A percentile compares a stretch with the other conserved stretches of the same genome.
Evolutionary conservation across 345 rosid genomes (phyloP).

Genomic region (Anastatica hierochuntica): DNA sequence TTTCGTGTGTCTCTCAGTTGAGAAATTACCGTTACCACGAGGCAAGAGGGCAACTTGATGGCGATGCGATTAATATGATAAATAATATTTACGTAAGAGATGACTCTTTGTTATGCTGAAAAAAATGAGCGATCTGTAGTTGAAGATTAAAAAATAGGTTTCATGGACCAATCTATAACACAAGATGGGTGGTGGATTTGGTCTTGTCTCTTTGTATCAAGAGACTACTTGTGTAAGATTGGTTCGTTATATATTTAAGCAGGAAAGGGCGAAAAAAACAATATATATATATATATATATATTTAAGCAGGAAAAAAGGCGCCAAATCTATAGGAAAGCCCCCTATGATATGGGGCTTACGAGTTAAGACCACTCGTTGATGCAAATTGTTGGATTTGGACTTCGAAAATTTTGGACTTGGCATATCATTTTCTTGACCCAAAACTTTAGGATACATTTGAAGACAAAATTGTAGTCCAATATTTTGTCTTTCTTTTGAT

Average conservation of each 20-base stretch:
- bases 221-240: conserved; percentile 14
- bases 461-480: conserved; percentile 22
- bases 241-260: conserved; percentile 17
- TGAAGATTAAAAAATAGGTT: conserved; percentile 13
- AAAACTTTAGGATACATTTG: not conserved
- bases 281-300: too few relatives aligned
- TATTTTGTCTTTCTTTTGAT: not conserved
- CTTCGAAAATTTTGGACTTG: not conserved
- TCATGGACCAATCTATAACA: conserved; percentile 25
- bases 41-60: conserved; percentile 22
- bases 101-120: conserved; percentile 10
- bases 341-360: conserved; percentile 16
- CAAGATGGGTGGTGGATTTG: conserved; percentile 15
- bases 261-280: too few relatives aligned
- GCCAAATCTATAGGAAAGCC: conserved; percentile 18
- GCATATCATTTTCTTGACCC: too few relatives aligned
- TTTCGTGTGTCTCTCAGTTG: not conserved
- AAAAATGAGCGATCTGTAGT: conserved; percentile 7
- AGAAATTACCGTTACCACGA: conserved; percentile 10
- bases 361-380: conserved; percentile 26
- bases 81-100: not conserved
- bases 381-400: conserved; percentile 13
- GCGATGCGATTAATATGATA: too few relatives aligned
- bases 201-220: conserved; percentile 17
- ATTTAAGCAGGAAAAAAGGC: conserved; percentile 9